Conservation (phyloP, 2,329 filamentous ascomycete genomes). For the Claviceps sp. region DNA sequence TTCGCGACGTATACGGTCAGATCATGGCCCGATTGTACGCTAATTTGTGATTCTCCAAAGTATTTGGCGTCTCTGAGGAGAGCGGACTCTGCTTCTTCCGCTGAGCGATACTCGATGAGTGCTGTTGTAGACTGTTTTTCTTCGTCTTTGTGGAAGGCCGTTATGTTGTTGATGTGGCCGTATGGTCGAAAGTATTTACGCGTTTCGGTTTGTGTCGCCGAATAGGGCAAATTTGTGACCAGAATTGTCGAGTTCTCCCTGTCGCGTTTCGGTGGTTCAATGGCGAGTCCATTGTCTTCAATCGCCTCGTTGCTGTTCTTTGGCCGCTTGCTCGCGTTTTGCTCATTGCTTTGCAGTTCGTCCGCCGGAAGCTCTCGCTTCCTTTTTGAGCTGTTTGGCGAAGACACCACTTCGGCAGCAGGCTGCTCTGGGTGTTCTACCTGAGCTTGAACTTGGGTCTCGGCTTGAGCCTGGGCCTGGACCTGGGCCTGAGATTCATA, state of each 20-base stretch:
- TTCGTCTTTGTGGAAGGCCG: constrained; percentile 45
- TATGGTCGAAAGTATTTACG: constrained; percentile 87
- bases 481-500: constrained; percentile 15
- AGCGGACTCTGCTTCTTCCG: constrained; percentile 70
- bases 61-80: constrained; percentile 70
- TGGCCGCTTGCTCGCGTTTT: constrained; percentile 52
- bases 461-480: constrained; percentile 3
- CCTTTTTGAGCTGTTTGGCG: constrained; percentile 45
- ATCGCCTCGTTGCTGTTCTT: constrained; percentile 30
- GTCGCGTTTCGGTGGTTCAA: constrained; percentile 53
- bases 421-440: constrained; percentile 5
- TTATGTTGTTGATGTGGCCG: constrained; percentile 69
- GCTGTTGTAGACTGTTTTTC: constrained; percentile 52
- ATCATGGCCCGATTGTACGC: constrained; percentile 59
- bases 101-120: constrained; percentile 70
- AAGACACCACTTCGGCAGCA: constrained; percentile 13
- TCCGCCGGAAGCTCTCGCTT: constrained; percentile 53
- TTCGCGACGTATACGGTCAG: constrained; percentile 85
- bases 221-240: constrained; percentile 60
- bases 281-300: constrained; percentile 9
- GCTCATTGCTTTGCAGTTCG: constrained; percentile 22
- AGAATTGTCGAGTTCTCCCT: constrained; percentile 81
- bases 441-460: constrained; percentile 6
- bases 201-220: constrained; percentile 57
- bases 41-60: constrained; percentile 59